Evolutionary conservation across 2,329 filamentous ascomycete genomes (phyloP).

Genomic region (Aureobasidium lini): DNA sequence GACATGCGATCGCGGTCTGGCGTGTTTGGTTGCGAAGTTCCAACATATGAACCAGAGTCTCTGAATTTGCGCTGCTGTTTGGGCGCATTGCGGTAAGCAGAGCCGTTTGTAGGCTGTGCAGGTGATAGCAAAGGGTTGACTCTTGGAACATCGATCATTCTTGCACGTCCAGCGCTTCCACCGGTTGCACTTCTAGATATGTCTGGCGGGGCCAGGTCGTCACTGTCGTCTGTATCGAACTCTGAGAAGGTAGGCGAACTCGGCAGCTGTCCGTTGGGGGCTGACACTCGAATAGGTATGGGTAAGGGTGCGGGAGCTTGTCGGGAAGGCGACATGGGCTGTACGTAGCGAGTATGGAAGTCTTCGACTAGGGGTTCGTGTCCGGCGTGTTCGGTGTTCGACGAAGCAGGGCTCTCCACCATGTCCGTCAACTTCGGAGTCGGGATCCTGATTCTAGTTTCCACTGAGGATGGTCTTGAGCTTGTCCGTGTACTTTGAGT

Average conservation of each 20-base stretch:
- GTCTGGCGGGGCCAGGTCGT: background rate
- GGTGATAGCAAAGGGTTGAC: background rate
- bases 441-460: background rate
- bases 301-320: background rate
- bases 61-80: background rate
- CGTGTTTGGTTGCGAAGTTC: background rate
- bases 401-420: background rate
- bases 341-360: conserved; percentile 20
- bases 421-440: conserved; percentile 1
- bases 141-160: background rate
- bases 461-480: conserved; percentile 3
- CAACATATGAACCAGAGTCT: conserved; percentile 2
- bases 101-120: background rate
- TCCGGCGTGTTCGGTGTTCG: background rate
- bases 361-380: conserved; percentile 21
- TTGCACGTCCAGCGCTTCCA: background rate
- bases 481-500: background rate
- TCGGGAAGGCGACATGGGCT: background rate
- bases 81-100: background rate
- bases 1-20: background rate
- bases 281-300: background rate
- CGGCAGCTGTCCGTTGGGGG: background rate
- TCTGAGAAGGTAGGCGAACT: background rate
- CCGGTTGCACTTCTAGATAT: background rate
- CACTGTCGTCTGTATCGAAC: background rate